Evolutionary conservation across 345 rosid species (phyloP).

Genomic region (Bruguiera parviflora): DNA sequence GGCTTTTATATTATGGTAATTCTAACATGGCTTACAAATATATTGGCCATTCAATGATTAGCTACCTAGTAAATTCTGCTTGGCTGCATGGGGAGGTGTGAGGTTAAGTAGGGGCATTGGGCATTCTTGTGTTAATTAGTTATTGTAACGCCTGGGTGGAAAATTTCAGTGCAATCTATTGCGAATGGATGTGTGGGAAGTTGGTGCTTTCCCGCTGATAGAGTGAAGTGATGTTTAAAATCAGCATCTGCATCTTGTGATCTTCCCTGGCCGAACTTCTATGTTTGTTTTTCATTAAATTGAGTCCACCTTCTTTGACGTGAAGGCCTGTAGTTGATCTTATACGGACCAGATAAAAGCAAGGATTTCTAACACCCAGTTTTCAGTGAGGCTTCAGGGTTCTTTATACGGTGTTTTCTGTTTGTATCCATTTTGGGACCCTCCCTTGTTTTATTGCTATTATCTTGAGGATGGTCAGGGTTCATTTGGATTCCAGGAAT

Average conservation of each 20-base stretch:
- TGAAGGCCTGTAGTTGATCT: too few species aligned
- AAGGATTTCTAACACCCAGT: too few species aligned
- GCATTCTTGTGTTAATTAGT: background rate
- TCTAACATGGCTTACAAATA: too few species aligned
- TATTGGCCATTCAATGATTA: background rate
- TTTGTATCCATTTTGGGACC: too few species aligned
- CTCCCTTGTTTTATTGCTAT: too few species aligned
- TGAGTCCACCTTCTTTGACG: constrained; percentile 4
- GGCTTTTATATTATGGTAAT: too few species aligned
- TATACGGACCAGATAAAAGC: too few species aligned
- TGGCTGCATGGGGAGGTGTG: background rate
- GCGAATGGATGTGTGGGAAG: background rate
- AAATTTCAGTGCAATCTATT: background rate
- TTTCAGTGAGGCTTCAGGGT: too few species aligned
- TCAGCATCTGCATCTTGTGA: background rate
- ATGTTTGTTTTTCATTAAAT: background rate
- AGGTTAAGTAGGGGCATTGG: background rate
- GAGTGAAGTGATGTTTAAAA: background rate
- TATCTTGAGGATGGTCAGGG: too few species aligned
- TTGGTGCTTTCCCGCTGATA: too few species aligned
- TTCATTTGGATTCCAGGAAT: too few species aligned
- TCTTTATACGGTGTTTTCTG: too few species aligned
- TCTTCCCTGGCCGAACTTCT: background rate
- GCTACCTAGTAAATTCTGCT: background rate
- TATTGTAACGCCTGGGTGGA: background rate